Base-by-base conservation (phyloP, 2,329 filamentous ascomycete genomes). In the Fusarium sp. region DNA sequence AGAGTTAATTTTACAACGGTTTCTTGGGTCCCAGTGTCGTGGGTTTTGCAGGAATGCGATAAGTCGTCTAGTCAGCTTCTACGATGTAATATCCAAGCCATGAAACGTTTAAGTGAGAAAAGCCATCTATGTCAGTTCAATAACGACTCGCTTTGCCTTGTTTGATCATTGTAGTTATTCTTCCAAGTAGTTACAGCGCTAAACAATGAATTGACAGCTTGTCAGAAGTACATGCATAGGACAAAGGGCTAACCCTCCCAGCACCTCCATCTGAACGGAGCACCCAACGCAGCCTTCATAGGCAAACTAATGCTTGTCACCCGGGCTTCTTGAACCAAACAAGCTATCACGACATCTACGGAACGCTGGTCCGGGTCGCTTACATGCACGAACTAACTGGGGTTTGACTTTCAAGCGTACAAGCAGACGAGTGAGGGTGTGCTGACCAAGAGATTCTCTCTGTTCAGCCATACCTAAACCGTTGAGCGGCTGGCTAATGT, bases 41-140 rank as follows among this genome's bases (percentile, higher is more conserved):
- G 44, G 57, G 39, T 20, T 35, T 49, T 20, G 14, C 27, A 62
- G 57, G 50, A 62, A 63, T 62, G 59, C 43, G 56, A 48, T n/a
- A 62, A 25, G 23, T 15, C 37, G 27, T 62, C 59, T 62, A 62
- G 50, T 35, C 25, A 62, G 50, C 7, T 46, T 41, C 44, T 22
- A 44, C 6, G n/a, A 46, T 40, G 53, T 20, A 43, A 20, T 20
- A 9, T 46, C 40, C 25, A 43, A 32, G 10, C 27, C 9, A 14
- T 32, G 15, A 22, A 35, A 30, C 19, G 6, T 44, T 9, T 7
- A 62, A 20, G 35, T 27, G 15, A 35, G 32, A 8, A 15, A 27
- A 22, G 20, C 13, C 23, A 19, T 7, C 2, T 52, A 35, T 43
- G 14, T 23, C 9, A 20, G 15, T 20, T n/a, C 2, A 20, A 13